Conservation (phyloP, 176 grass and related monocot species). For the Musa itinerans region DNA sequence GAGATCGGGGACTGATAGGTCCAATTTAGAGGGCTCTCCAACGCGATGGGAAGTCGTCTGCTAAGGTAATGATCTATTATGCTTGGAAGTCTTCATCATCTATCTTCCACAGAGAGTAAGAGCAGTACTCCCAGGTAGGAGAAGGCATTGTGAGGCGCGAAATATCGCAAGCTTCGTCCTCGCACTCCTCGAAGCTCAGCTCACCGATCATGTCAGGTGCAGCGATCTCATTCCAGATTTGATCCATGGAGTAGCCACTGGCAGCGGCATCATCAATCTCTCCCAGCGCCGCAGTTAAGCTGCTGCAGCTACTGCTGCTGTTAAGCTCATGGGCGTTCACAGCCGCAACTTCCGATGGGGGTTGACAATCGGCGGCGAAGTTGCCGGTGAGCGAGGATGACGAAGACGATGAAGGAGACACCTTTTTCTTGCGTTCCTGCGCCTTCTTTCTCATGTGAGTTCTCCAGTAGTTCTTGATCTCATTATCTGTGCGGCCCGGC, state of each 20-base stretch:
- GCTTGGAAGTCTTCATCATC: conserved; percentile 47
- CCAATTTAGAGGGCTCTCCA: background rate
- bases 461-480: conserved; percentile 99
- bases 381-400: conserved; percentile 7
- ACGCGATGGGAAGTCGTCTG: no score
- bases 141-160: conserved; percentile 22
- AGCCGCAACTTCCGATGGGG: background rate
- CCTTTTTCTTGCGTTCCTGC: conserved; percentile 30
- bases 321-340: background rate
- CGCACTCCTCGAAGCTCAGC: conserved; percentile 31
- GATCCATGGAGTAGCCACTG: conserved; percentile 36
- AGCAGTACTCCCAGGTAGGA: conserved; percentile 57
- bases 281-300: background rate
- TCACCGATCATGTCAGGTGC: conserved; percentile 21
- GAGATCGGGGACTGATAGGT: no score
- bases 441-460: conserved; percentile 81
- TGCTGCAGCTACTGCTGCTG: background rate
- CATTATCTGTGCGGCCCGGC: conserved; percentile 91
- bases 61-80: background rate
- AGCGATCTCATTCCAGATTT: conserved; percentile 69
- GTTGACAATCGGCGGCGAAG: background rate
- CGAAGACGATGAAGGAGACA: conserved; percentile 14
- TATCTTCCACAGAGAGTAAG: conserved; percentile 76
- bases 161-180: background rate
- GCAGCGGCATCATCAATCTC: background rate